Conservation (phyloP, 331 rosid genomes). For the Malus hybrid region DNA sequence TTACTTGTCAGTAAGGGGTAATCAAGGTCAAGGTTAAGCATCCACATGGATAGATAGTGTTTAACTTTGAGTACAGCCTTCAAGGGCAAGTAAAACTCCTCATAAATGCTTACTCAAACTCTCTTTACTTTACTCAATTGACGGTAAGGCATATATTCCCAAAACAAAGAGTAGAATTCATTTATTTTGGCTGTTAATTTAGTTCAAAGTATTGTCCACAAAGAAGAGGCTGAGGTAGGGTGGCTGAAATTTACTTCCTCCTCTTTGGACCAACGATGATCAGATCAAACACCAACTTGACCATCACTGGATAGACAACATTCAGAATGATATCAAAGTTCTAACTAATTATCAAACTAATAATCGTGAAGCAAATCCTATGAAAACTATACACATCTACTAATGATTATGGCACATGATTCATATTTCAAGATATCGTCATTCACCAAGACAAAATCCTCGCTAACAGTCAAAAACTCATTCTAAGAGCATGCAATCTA, state of each 20-base stretch:
- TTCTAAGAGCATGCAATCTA: not conserved
- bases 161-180: not conserved
- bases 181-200: not conserved
- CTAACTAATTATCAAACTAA: not conserved
- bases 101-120: not conserved
- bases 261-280: not conserved
- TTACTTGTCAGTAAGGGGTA: not conserved
- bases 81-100: not conserved
- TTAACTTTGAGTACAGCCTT: not conserved
- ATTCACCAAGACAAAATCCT: not conserved
- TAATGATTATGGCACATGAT: not conserved
- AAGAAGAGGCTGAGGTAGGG: not conserved
- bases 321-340: not conserved
- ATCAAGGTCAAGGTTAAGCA: not conserved
- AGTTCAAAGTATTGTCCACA: not conserved
- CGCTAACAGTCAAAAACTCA: not conserved
- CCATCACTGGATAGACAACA: not conserved
- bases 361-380: not conserved
- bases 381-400: not conserved
- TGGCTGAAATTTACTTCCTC: not conserved
- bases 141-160: not conserved
- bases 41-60: not conserved
- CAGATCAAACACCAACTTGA: not conserved
- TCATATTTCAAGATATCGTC: not conserved
- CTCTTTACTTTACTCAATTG: not conserved